Conservation (phyloP, 306 rosid species). For the Canavalia gladiata region DNA sequence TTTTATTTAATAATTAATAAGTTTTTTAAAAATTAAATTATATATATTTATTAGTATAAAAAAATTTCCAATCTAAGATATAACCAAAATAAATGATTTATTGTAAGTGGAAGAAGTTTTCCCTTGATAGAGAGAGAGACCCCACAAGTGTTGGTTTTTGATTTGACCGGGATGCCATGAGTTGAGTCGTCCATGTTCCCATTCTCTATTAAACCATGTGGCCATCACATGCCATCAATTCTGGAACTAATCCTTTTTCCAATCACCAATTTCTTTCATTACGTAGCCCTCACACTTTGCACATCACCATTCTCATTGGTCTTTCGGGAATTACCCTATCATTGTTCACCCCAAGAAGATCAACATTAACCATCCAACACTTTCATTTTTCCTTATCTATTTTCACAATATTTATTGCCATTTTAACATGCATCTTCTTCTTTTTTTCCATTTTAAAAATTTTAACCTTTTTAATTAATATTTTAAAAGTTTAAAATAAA, state of each 20-base stretch:
- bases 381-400: not conserved
- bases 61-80: no score
- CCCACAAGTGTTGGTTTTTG: slow-evolving; percentile 46
- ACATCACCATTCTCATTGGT: slow-evolving; percentile 43
- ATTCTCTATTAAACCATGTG: slow-evolving; percentile 64
- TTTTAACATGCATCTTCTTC: no score
- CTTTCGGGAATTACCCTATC: slow-evolving; percentile 34
- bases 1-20: no score
- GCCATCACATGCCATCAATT: slow-evolving; percentile 58
- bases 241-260: slow-evolving; percentile 41
- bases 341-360: slow-evolving; percentile 50
- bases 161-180: slow-evolving; percentile 46
- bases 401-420: not conserved
- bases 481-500: no score
- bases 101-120: no score
- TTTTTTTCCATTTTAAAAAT: no score
- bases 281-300: slow-evolving; percentile 39
- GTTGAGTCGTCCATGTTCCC: slow-evolving; percentile 58
- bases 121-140: not conserved
- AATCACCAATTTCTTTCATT: slow-evolving; percentile 31
- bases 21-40: no score
- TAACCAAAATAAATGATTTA: no score
- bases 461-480: no score
- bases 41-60: no score
- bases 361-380: not conserved